phyloP scores from a whole-genome alignment of 495 filamentous ascomycete species.

The Cercophora scortea region DNA sequence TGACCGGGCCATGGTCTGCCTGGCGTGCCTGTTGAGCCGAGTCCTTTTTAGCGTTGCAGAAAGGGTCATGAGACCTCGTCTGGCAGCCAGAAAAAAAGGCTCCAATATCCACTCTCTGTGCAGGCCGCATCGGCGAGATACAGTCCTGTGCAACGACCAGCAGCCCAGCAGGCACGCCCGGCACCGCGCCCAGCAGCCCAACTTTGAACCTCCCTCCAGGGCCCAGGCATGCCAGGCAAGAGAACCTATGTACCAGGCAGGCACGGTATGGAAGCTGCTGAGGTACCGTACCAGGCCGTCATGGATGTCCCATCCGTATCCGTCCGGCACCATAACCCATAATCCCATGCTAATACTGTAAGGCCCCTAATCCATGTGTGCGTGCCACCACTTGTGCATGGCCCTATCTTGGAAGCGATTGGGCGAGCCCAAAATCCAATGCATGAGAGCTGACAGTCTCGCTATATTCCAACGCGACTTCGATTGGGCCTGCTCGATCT shows the following conservation, averaged over 20 bases:
- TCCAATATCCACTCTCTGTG: conserved; percentile 15
- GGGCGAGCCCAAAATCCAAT: background rate
- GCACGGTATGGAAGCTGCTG: no score
- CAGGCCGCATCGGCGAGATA: conserved; percentile 7
- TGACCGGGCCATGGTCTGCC: conserved; percentile 10
- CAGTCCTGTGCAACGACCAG: no score
- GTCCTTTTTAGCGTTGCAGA: conserved; percentile 14
- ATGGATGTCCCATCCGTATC: no score
- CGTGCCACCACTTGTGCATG: background rate
- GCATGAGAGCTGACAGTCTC: conserved; percentile 9
- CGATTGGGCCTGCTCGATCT: background rate
- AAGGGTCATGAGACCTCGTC: conserved; percentile 24
- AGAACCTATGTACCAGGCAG: no score
- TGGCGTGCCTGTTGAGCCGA: conserved; percentile 2
- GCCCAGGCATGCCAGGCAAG: no score
- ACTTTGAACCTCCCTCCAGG: no score
- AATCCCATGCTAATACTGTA: no score
- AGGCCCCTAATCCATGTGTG: no score
- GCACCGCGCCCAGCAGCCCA: no score
- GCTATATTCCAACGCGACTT: background rate
- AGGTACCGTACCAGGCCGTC: no score
- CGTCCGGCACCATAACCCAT: no score
- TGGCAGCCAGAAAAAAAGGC: conserved; percentile 10
- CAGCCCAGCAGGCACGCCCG: no score
- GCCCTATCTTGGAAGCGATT: conserved; percentile 8